These are phyloP conservation scores for Ceratocystis alfenasii DNA, from an alignment of 2,329 filamentous ascomycete genomes.

Conservation along the genomic window DNA sequence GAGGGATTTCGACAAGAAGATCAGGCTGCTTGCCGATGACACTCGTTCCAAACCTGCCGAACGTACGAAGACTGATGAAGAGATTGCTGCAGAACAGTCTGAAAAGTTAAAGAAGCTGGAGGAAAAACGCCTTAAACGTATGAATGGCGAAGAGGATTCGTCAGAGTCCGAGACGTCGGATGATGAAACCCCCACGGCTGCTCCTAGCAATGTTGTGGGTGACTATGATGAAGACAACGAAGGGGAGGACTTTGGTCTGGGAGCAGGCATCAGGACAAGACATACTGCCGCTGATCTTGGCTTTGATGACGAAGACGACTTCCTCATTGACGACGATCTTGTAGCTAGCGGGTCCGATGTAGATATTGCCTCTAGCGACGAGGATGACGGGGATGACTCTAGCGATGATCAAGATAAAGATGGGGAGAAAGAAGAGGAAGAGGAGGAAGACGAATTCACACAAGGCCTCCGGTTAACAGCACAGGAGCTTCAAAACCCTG, in stretches of 20 bases:
- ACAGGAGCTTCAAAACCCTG: slow-evolving; percentile 42
- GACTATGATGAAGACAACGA: slow-evolving; percentile 33
- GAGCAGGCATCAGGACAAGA: slow-evolving; percentile 44
- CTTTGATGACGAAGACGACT: slow-evolving; percentile 90
- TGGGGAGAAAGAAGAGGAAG: slow-evolving; percentile 29
- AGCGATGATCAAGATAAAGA: slow-evolving; percentile 33
- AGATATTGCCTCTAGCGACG: slow-evolving; percentile 44
- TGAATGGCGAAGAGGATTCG: slow-evolving; percentile 67
- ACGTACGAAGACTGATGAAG: slow-evolving; percentile 83
- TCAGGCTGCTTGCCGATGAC: slow-evolving; percentile 74
- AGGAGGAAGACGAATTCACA: slow-evolving; percentile 59
- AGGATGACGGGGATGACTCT: slow-evolving; percentile 41
- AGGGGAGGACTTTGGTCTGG: slow-evolving; percentile 48
- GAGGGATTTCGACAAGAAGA: slow-evolving; percentile 73
- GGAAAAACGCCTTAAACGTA: slow-evolving; percentile 66
- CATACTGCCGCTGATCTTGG: slow-evolving; percentile 51
- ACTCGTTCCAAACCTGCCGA: slow-evolving; percentile 74
- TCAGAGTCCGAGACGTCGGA: slow-evolving; percentile 43
- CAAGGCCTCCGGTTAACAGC: slow-evolving; percentile 50
- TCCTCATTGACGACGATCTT: slow-evolving; percentile 77
- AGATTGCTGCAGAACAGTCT: slow-evolving; percentile 66
- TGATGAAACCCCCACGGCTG: slow-evolving; percentile 17
- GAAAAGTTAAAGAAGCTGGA: slow-evolving; percentile 68
- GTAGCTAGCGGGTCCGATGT: slow-evolving; percentile 67
- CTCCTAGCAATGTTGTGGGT: background rate